A percentile compares a stretch with the other conserved stretches of the same genome.
Evolutionary conservation across 164 flowering plant species (phyloP).

Genomic region (Vitis cinerea): DNA sequence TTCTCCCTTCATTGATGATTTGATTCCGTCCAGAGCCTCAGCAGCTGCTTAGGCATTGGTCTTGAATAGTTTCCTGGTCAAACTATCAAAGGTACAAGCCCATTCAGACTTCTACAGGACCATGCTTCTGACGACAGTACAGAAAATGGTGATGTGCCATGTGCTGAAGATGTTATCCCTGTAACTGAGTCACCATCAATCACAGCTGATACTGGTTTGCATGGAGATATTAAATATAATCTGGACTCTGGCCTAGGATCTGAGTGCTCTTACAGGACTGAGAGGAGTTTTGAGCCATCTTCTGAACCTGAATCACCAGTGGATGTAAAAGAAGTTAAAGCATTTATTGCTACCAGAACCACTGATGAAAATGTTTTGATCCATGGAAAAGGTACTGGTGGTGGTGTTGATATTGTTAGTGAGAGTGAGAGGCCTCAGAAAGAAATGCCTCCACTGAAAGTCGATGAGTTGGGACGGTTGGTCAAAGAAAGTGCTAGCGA

Average conservation of each 20-base stretch:
- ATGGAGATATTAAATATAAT: constrained; percentile 17
- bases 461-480: constrained; percentile 90
- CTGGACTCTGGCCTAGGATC: constrained; percentile 13
- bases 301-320: constrained; percentile 6
- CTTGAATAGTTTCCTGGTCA: constrained; percentile 21
- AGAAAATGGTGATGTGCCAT: constrained; percentile 37
- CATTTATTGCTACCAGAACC: constrained; percentile 8
- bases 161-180: constrained; percentile 24
- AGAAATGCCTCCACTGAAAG: constrained; percentile 34
- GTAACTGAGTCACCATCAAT: constrained; percentile 15
- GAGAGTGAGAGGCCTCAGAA: constrained; percentile 19
- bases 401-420: constrained; percentile 20
- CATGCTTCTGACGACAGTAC: constrained; percentile 69
- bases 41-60: constrained; percentile 16
- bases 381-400: constrained; percentile 13
- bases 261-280: constrained; percentile 17
- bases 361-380: constrained; percentile 7
- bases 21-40: constrained; percentile 12
- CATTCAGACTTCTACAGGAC: constrained; percentile 56
- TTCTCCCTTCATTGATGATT: constrained; percentile 7
- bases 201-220: constrained; percentile 11
- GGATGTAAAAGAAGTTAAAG: constrained; percentile 8
- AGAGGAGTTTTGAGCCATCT: constrained; percentile 1
- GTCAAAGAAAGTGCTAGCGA: constrained; percentile 65
- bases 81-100: constrained; percentile 31